Base-by-base conservation (phyloP, 352 stramenopile species). In the Pythium aphanidermatum region DNA sequence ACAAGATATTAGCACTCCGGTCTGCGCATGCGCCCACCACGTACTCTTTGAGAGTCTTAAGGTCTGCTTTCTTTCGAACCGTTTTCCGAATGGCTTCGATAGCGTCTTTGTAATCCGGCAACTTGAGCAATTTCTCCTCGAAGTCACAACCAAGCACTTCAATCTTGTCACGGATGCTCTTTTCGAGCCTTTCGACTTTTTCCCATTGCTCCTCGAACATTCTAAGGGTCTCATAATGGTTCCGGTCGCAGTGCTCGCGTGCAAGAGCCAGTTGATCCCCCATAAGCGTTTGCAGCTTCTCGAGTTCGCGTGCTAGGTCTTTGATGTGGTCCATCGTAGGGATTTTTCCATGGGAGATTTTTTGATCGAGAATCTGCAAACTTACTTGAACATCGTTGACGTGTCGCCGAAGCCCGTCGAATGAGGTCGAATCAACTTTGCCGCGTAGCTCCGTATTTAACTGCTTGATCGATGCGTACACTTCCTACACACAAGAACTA, bases 41-140 rank as follows among this genome's bases (percentile, higher is more conserved):
- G 17, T 37, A 83, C 75, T 87, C 72, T 64, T 74, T 74, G 16
- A 87, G 50, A 14, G 71, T 31, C 41, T 85, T 87, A 14, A 84
- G 23, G 31, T 87, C 72, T 0, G 70, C 75, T 41, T 87, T 87
- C 12, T 69, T 66, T 5, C 63, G 55, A 5, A 87, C 35, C n/a
- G 42, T 32, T 21, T 63, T 60, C 26, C 66, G 65, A 14, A 85
- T 38, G 7, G 46, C 59, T 12, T 87, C 74, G 12, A 87, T 46
- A 9, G 65, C 60, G 12, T 51, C 56, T 7, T 45, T 52, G 39
- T 80, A 67, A 31, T 85, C 68, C 0, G 72, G 72, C 4, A 72
- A 46, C 1, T 66, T 52, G 5, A 58, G 61, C 2, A 84, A 36
- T 29, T 76, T 77, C n/a, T 63, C 61, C 5, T 69, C 44, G 19